Evolutionary conservation across 306 rosid species (phyloP), one percentile per base, ranked within the genome.

Genomic region (Spatholobus suberectus): DNA sequence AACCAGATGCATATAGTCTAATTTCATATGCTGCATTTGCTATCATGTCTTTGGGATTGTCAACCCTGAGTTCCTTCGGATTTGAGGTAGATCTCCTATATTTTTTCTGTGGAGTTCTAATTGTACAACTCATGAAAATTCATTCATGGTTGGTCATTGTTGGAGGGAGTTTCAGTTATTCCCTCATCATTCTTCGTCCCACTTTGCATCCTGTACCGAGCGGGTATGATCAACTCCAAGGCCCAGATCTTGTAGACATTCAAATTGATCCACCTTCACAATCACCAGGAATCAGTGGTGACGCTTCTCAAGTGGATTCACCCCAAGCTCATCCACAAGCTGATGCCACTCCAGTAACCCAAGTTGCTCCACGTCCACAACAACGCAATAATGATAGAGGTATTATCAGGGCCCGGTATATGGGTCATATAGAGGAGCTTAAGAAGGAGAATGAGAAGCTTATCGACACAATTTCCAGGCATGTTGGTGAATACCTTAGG

Each of bases 111-210:
- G 80, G 70, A 8, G 13, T 14, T 57, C 70, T 75, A 23, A 75
- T 17, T 0, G 0, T 58, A 38, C 80, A 75, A 9, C 55, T 75
- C 55, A 75, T 14, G 80, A 75, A 35, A 47, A 40, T 40, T 0
- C 38, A 57, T 4, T 54, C 15, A 15, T 11, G 43, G n/a, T 6
- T 74, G 1, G 67, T 8, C 1, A 18, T 74, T 11, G 51, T 74
- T 54, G 67, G 78, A 74, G 67, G 8, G 7, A 8, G 35, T 54
- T 52, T 52, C 23, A 57, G 69, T 57, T 75, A 75, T 75, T 52
- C 4, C 13, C 78, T 58, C 11, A 2, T 38, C 70, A 15, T 58
- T 58, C 40, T 75, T n/a, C 80, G 40, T 4, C 14, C 55, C 21
- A 0, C 5, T 57, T 40, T 75, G 0, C 55, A 38, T 38, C 2